These are phyloP conservation scores for Takakia lepidozioides DNA, from an alignment of 225 moss, liverwort and hornwort species.

Conservation along the genomic window DNA sequence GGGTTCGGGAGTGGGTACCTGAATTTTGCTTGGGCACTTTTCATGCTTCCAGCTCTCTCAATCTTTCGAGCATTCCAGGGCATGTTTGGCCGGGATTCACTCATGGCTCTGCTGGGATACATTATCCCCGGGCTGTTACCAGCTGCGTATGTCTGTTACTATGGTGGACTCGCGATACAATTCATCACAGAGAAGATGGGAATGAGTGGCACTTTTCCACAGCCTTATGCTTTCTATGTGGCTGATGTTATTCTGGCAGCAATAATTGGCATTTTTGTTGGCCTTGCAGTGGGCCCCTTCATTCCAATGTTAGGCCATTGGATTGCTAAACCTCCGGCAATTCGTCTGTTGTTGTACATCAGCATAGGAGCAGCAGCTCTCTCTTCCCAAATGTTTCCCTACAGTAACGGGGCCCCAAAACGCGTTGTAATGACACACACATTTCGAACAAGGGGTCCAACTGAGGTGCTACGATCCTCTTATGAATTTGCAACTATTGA, in stretches of 20 bases:
- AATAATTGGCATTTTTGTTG: slow-evolving; percentile 53
- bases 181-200: slow-evolving; percentile 87
- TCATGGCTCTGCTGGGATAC: slow-evolving; percentile 58
- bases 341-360: slow-evolving; percentile 74
- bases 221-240: slow-evolving; percentile 67
- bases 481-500: slow-evolving; percentile 86
- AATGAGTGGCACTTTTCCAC: slow-evolving; percentile 86
- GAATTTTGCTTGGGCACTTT: slow-evolving; percentile 81
- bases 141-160: slow-evolving; percentile 78
- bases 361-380: slow-evolving; percentile 75
- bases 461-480: slow-evolving; percentile 42
- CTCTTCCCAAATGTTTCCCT: slow-evolving; percentile 83
- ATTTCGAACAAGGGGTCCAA: slow-evolving; percentile 55
- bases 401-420: slow-evolving; percentile 63
- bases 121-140: slow-evolving; percentile 65
- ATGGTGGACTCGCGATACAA: slow-evolving; percentile 73
- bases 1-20: slow-evolving; percentile 75
- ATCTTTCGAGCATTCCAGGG: slow-evolving; percentile 48
- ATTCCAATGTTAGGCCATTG: slow-evolving; percentile 67
- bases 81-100: slow-evolving; percentile 65
- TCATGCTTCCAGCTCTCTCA: slow-evolving; percentile 66
- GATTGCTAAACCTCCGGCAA: slow-evolving; percentile 66
- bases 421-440: slow-evolving; percentile 77
- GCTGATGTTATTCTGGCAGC: slow-evolving; percentile 73
- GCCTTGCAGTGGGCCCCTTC: slow-evolving; percentile 53